Conservation (phyloP, 1,284 basidiomycete species). For the Ustilago tritici region DNA sequence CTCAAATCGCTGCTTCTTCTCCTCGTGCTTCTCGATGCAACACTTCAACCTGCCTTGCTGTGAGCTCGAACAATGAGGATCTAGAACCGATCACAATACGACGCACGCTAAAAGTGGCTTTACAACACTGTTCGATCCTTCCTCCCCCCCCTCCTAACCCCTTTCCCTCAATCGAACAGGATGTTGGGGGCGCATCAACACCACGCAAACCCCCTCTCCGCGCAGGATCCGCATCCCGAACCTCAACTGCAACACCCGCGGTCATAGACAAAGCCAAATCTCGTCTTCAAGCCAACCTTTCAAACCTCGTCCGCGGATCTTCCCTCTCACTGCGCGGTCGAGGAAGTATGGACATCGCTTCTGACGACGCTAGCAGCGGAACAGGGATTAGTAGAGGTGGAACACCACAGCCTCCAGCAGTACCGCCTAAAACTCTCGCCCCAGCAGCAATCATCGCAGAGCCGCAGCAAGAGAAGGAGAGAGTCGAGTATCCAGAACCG, state of each 20-base stretch:
- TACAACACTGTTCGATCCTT: slow-evolving; percentile 29
- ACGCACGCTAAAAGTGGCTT: slow-evolving; percentile 10
- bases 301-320: slow-evolving; percentile 19
- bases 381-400: background rate
- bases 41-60: background rate
- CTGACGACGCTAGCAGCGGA: background rate
- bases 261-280: slow-evolving; percentile 11
- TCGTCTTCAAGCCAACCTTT: slow-evolving; percentile 31
- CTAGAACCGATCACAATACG: background rate
- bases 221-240: background rate
- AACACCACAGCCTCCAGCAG: slow-evolving; percentile 3
- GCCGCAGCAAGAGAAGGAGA: background rate
- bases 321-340: slow-evolving; percentile 13
- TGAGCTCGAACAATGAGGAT: background rate
- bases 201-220: slow-evolving; percentile 4
- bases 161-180: background rate
- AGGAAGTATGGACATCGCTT: background rate
- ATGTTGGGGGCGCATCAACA: background rate
- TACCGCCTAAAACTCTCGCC: slow-evolving; percentile 17
- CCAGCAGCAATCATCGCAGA: background rate
- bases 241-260: slow-evolving; percentile 7
- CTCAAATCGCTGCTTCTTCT: slow-evolving; percentile 27
- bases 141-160: background rate
- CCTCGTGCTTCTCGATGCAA: slow-evolving; percentile 3
- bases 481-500: background rate